Conservation (phyloP, 306 rosid genomes). For the Vigna angularis region DNA sequence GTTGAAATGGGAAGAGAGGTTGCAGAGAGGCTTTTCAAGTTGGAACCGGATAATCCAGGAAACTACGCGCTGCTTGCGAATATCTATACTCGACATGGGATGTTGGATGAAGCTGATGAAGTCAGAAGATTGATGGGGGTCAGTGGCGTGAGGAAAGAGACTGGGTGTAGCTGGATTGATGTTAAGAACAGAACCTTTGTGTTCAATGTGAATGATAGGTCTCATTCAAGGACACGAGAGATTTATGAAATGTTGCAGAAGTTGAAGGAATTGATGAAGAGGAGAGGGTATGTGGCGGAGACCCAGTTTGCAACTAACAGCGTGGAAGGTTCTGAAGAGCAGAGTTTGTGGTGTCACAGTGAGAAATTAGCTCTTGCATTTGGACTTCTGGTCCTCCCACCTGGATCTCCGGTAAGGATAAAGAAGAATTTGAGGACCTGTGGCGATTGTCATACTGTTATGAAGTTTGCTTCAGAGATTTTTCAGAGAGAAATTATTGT, state of each 20-base stretch:
- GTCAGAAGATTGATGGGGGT: conserved; percentile 63
- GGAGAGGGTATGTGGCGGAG: conserved; percentile 59
- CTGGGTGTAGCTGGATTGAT: conserved; percentile 71
- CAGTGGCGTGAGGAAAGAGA: conserved; percentile 60
- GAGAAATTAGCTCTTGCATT: conserved; percentile 69
- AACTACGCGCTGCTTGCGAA: conserved; percentile 63
- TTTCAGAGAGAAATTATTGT: conserved; percentile 64
- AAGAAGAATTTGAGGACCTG: conserved; percentile 66
- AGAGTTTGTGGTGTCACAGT: conserved; percentile 61
- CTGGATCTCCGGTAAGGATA: conserved; percentile 60
- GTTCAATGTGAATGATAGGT: conserved; percentile 62
- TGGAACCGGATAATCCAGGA: conserved; percentile 76
- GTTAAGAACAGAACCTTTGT: conserved; percentile 57
- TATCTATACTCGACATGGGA: conserved; percentile 56
- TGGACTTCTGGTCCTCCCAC: conserved; percentile 64
- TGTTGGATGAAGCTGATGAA: conserved; percentile 63
- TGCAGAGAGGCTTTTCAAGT: conserved; percentile 58
- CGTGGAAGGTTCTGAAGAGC: conserved; percentile 59
- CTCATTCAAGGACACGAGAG: conserved; percentile 58
- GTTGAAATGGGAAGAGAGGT: conserved; percentile 67
- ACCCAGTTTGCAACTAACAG: conserved; percentile 58
- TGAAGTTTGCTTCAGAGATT: conserved; percentile 62
- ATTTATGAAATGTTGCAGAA: conserved; percentile 57
- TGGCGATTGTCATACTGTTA: conserved; percentile 61
- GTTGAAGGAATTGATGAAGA: conserved; percentile 55